These are phyloP conservation scores for Groenewaldozyma sp. DNA, from an alignment of 1,139 yeast species.

Conservation along the genomic window DNA sequence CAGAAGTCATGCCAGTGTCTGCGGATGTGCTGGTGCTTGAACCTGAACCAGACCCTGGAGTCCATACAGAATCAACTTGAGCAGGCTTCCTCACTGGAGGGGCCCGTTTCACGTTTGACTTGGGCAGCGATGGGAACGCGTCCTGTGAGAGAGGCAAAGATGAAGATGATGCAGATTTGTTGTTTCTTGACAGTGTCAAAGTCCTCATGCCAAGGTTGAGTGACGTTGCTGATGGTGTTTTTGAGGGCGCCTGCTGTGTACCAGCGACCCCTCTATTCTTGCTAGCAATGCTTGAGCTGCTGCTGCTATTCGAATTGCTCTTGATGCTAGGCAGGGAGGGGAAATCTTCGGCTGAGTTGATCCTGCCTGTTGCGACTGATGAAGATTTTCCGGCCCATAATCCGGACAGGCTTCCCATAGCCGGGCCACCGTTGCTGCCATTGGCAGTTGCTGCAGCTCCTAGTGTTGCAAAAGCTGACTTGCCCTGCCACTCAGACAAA, in stretches of 20 bases:
- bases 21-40: too few species aligned
- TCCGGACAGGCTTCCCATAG: constrained; percentile 3
- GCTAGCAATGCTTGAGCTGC: too few species aligned
- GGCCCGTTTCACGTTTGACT: constrained; percentile 6
- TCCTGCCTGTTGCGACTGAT: neutral
- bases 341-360: constrained; percentile 9
- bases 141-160: constrained; percentile 7
- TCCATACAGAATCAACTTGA: constrained; percentile 11
- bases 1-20: too few species aligned
- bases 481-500: constrained; percentile 14
- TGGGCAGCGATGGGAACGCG: constrained; percentile 21
- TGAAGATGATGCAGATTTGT: constrained; percentile 3
- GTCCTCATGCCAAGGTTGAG: neutral
- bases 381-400: constrained; percentile 6
- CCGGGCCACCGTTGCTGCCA: too few species aligned
- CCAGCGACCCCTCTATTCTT: too few species aligned
- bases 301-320: constrained; percentile 1
- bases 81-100: constrained; percentile 9
- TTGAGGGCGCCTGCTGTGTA: too few species aligned
- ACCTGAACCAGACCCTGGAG: neutral
- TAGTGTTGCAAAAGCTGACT: constrained; percentile 12
- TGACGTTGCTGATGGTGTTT: neutral
- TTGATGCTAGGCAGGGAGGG: constrained; percentile 11
- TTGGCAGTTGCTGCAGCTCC: too few species aligned
- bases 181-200: neutral